phyloP scores from a whole-genome alignment of 225 moss, liverwort and hornwort genomes.

The Rhytidiadelphus loreus region DNA sequence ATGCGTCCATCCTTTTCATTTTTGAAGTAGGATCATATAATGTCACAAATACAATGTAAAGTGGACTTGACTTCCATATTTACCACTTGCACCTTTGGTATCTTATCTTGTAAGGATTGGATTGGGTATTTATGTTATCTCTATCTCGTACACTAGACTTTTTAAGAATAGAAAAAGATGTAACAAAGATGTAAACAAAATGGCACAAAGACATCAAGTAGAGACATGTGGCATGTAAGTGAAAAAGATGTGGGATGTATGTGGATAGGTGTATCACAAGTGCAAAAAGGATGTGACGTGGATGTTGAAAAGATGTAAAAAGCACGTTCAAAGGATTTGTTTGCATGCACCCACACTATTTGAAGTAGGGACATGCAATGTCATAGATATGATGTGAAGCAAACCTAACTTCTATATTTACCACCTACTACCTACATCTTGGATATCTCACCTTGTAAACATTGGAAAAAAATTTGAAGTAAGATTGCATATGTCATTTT shows the following conservation, averaged over 20 bases:
- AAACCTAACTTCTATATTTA: background rate
- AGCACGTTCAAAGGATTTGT: accelerated
- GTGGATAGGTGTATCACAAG: background rate
- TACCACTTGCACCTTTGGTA: accelerated
- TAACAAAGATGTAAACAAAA: background rate
- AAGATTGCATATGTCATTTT: background rate
- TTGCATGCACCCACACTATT: background rate
- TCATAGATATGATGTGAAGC: background rate
- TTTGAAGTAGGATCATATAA: background rate
- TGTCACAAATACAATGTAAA: background rate
- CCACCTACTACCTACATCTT: accelerated
- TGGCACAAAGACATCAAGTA: accelerated
- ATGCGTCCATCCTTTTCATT: background rate
- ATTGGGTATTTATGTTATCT: background rate
- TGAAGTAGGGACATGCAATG: background rate
- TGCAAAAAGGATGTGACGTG: background rate
- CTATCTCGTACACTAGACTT: accelerated
- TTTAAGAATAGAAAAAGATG: background rate
- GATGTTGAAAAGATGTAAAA: background rate
- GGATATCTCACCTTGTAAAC: background rate
- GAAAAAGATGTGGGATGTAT: background rate
- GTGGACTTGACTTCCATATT: background rate
- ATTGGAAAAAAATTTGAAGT: background rate
- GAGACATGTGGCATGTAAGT: accelerated
- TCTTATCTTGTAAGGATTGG: background rate